Evolutionary conservation across 306 rosid species (phyloP).

Genomic region (Arachis hypogaea): DNA sequence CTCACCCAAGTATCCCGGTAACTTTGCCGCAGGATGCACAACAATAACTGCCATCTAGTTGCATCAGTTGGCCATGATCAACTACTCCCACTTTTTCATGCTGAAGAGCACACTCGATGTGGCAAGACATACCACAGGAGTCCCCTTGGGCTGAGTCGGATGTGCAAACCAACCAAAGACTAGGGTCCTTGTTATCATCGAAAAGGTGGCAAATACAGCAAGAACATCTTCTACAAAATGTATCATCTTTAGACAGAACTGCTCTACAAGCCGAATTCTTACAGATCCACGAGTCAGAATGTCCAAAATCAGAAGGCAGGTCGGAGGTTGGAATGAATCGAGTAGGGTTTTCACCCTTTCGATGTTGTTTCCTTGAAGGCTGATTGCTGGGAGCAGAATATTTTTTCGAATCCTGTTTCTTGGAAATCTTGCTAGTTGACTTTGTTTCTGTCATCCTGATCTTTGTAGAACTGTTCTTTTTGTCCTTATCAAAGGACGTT

Average conservation of each 20-base stretch:
- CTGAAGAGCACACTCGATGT: conserved; percentile 94
- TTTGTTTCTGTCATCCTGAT: conserved; percentile 64
- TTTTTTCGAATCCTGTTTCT: conserved; percentile 83
- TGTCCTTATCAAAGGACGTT: conserved; percentile 65
- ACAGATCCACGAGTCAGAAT: conserved; percentile 84
- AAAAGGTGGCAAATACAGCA: conserved; percentile 96
- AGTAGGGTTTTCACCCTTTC: conserved; percentile 86
- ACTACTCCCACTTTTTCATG: conserved; percentile 92
- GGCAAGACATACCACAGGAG: conserved; percentile 95
- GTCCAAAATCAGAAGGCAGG: conserved; percentile 72
- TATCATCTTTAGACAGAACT: conserved; percentile 81
- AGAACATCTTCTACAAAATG: conserved; percentile 98
- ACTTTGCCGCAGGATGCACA: conserved; percentile 99
- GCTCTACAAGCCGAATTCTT: conserved; percentile 98
- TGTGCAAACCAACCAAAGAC: conserved; percentile 97
- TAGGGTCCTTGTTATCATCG: conserved; percentile 99
- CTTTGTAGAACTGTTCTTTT: conserved; percentile 56
- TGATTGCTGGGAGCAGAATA: conserved; percentile 62
- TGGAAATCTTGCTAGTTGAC: conserved; percentile 57
- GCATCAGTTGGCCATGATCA: conserved; percentile 98
- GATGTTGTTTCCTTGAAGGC: conserved; percentile 70
- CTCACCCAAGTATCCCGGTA: conserved; percentile 95
- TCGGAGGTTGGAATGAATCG: conserved; percentile 65
- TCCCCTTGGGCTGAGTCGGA: conserved; percentile 78
- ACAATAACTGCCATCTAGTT: conserved; percentile 97